Base-by-base conservation (phyloP, 2,329 filamentous ascomycete genomes). In the Pseudocercospora fijiensis region DNA sequence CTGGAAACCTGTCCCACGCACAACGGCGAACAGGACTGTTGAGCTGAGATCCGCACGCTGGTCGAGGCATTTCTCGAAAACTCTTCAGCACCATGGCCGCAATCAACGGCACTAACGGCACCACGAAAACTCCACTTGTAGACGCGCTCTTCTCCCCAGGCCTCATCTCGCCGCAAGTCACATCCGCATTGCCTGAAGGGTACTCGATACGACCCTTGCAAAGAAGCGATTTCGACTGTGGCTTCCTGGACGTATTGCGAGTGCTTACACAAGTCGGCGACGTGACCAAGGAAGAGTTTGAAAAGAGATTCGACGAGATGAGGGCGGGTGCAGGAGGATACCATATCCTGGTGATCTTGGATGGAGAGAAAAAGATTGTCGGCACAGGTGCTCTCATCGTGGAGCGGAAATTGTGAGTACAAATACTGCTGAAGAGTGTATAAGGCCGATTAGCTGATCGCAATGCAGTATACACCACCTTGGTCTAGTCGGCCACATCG, bases 191-290 rank as follows among this genome's bases (percentile, higher is more conserved):
- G 0, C 94, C 95, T 49, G 81, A 88, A 71, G 89, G 90, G 72
- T 98, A 98, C 83, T 86, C 83, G 27, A 85, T 96, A 74, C 92
- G 95, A 26, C 88, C 94, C 0, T 84, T 98, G 57, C 86, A 89
- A 71, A 86, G 86, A 70, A 84, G 84, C 72, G 95, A 99, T 80
- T 96, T 89, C 79, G 81, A 85, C 62, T 84, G 84, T 33, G 92
- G 92, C 67, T 97, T 96, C 78, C 88, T 99, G 71, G 92, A 96
- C 75, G 94, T 95, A 65, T 83, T 99, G 68, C 87, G 92, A 52
- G 92, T 97, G 41, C 83, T 99, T 72, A 98, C 95, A 1, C 95
- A 91, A 7, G 94, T 98, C 24, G 95, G 95, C 67, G 92, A 97
- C 65, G 89, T 97, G 70, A 85, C 83, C 55, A 85, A 90, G 76